phyloP scores from a whole-genome alignment of 2,329 filamentous ascomycete species.

The Ascomycota sp. region DNA sequence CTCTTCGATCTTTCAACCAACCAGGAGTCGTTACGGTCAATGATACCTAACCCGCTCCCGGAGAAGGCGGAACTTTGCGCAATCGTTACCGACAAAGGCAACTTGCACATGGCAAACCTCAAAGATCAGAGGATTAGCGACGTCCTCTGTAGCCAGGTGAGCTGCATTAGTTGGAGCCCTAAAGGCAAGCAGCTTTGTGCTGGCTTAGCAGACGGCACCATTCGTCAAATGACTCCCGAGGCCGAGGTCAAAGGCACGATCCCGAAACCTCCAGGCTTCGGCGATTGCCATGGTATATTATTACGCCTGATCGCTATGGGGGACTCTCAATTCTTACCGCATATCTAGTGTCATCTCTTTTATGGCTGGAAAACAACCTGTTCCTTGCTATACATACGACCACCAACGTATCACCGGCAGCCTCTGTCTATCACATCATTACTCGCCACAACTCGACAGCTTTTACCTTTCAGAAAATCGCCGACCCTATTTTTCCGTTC shows the following conservation, averaged over 20 bases:
- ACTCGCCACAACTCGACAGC: conserved; percentile 35
- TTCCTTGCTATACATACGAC: conserved; percentile 65
- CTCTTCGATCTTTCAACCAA: conserved; percentile 59
- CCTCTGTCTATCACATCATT: conserved; percentile 60
- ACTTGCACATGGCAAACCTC: conserved; percentile 65
- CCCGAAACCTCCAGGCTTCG: conserved; percentile 48
- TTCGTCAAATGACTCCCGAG: conserved; percentile 63
- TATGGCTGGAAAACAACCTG: conserved; percentile 72
- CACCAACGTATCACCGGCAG: conserved; percentile 30
- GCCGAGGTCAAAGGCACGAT: conserved; percentile 58
- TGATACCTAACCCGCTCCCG: conserved; percentile 59
- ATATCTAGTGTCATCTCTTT: conserved; percentile 46
- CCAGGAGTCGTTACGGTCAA: conserved; percentile 44
- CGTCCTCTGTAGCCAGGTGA: conserved; percentile 49
- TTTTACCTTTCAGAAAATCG: conserved; percentile 53
- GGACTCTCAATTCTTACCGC: background rate
- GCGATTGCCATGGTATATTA: conserved; percentile 41
- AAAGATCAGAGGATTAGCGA: conserved; percentile 42
- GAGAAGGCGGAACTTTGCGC: conserved; percentile 57
- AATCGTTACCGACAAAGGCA: conserved; percentile 57
- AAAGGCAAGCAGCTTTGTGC: conserved; percentile 83
- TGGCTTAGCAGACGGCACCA: conserved; percentile 59
- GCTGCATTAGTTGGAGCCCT: conserved; percentile 73
- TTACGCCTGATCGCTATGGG: background rate
- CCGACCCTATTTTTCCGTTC: conserved; percentile 53